Evolutionary conservation across 1,284 basidiomycete species (phyloP).

Genomic region (Pterulicium gracile): DNA sequence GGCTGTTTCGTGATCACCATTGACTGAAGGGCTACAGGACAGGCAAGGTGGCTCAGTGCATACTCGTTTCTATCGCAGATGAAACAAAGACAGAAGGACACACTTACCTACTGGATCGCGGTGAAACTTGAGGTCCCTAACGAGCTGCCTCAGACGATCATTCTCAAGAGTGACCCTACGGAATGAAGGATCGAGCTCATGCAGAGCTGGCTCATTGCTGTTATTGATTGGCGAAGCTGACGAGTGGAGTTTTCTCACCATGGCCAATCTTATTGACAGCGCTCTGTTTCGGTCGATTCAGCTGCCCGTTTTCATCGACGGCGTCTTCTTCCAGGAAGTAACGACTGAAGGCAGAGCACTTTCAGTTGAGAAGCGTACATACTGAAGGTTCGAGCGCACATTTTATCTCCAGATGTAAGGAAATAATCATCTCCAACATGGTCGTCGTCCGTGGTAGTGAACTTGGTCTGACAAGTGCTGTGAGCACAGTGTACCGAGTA

Average conservation of each 20-base stretch:
- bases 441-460: slow-evolving; percentile 68
- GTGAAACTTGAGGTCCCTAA: slow-evolving; percentile 70
- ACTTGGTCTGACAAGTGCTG: slow-evolving; percentile 55
- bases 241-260: no score
- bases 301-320: slow-evolving; percentile 46
- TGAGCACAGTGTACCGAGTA: slow-evolving; percentile 1
- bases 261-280: slow-evolving; percentile 82
- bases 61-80: no score
- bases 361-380: background rate
- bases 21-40: slow-evolving; percentile 67
- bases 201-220: no score
- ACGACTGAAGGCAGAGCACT: slow-evolving; percentile 28
- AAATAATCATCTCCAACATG: slow-evolving; percentile 93
- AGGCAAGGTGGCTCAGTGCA: slow-evolving; percentile 12
- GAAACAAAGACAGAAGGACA: no score
- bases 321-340: slow-evolving; percentile 86
- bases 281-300: slow-evolving; percentile 68
- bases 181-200: slow-evolving; percentile 78
- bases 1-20: slow-evolving; percentile 94
- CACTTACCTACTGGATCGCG: slow-evolving; percentile 67
- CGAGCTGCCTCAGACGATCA: slow-evolving; percentile 53
- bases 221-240: no score
- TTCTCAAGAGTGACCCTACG: slow-evolving; percentile 71
- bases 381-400: slow-evolving; percentile 24
- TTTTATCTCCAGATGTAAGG: slow-evolving; percentile 84